A percentile compares a stretch with the other conserved stretches of the same genome.
Evolutionary conservation across 1,284 basidiomycete species (phyloP).

Genomic region (Sporisorium reilianum): DNA sequence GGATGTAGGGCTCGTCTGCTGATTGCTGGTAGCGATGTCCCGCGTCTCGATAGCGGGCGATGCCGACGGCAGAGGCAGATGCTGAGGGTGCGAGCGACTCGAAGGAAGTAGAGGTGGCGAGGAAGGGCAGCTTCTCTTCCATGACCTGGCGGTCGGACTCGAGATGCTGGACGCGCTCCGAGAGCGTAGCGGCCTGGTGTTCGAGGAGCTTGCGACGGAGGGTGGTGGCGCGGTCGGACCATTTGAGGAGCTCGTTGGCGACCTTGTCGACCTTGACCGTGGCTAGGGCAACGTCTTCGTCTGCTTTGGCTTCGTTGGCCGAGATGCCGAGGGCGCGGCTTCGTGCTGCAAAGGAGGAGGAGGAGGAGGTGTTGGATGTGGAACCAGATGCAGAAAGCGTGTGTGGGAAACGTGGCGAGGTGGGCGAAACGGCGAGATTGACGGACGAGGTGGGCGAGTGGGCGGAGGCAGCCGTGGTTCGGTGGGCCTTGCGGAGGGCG

Average conservation of each 20-base stretch:
- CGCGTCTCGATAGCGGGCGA: constrained; percentile 19
- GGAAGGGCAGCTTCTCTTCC: constrained; percentile 40
- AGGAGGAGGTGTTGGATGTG: constrained; percentile 10
- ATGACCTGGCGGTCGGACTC: constrained; percentile 44
- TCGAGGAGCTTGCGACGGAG: constrained; percentile 52
- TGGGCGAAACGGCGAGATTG: constrained; percentile 25
- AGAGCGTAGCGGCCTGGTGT: constrained; percentile 57
- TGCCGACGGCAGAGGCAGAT: constrained; percentile 38
- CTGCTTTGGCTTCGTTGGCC: constrained; percentile 52
- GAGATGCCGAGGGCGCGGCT: constrained; percentile 43
- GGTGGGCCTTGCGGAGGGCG: constrained; percentile 55
- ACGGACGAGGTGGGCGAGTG: constrained; percentile 32
- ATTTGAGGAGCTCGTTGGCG: constrained; percentile 49
- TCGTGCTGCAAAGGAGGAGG: constrained; percentile 28
- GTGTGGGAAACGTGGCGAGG: constrained; percentile 17
- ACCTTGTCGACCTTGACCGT: constrained; percentile 56
- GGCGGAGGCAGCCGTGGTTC: constrained; percentile 32
- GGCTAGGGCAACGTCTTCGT: constrained; percentile 45
- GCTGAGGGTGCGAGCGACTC: constrained; percentile 46
- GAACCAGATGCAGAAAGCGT: constrained; percentile 8
- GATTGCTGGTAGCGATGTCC: constrained; percentile 20
- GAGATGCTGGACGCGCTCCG: constrained; percentile 46
- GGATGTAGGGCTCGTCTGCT: constrained; percentile 36
- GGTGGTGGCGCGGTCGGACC: constrained; percentile 39
- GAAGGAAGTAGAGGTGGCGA: constrained; percentile 40